Conservation (phyloP, 2,329 filamentous ascomycete genomes). For the Endothia cerciana region DNA sequence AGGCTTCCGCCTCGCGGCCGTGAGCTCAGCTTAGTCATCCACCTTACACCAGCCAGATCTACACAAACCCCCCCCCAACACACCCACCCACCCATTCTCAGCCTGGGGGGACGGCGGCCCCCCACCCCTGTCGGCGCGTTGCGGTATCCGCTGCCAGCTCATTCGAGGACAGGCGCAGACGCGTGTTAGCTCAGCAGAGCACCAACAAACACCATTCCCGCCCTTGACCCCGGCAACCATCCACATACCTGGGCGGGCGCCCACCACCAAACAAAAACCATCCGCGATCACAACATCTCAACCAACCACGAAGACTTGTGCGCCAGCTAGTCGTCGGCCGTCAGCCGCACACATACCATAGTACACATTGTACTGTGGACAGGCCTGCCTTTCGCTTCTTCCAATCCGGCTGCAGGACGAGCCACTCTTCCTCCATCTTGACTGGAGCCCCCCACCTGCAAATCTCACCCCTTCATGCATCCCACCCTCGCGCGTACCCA, state of each 20-base stretch:
- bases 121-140: constrained; percentile 2
- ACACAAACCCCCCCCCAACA: background rate
- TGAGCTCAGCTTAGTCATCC: background rate
- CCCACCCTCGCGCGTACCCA: constrained; percentile 8
- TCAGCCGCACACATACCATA: too few species aligned
- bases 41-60: background rate
- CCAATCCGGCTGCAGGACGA: constrained; percentile 18
- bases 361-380: too few species aligned
- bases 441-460: constrained; percentile 25
- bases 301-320: background rate
- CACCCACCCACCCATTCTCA: background rate
- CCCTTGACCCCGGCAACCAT: constrained; percentile 15
- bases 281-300: constrained; percentile 3
- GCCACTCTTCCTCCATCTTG: constrained; percentile 1
- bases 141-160: background rate
- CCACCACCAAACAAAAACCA: background rate
- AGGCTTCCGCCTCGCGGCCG: background rate
- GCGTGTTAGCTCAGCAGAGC: constrained; percentile 15
- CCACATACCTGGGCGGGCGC: background rate
- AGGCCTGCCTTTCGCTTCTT: constrained; percentile 9
- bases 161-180: constrained; percentile 6
- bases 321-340: background rate
- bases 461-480: constrained; percentile 28
- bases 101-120: too few species aligned
- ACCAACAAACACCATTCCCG: constrained; percentile 16